Evolutionary conservation across 2,329 filamentous ascomycete species (phyloP).

Genomic region (Chaetomium olivaceum): DNA sequence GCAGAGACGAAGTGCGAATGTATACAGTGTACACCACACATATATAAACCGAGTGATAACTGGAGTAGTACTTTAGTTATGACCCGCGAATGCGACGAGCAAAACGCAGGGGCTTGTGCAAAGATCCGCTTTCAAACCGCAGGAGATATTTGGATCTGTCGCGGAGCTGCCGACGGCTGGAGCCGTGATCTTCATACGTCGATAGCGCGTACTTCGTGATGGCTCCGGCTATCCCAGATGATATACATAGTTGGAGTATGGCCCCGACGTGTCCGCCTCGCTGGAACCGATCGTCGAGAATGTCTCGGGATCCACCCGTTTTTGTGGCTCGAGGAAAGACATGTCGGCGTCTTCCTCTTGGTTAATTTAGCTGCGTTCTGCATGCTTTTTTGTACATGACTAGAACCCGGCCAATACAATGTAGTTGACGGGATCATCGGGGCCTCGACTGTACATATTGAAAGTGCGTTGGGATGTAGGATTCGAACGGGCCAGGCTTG

Average conservation of each 20-base stretch:
- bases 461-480: background rate
- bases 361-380: background rate
- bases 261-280: background rate
- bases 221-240: background rate
- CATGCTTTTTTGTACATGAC: background rate
- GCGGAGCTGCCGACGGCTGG: background rate
- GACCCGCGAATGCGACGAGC: background rate
- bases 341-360: background rate
- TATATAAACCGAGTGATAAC: background rate
- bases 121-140: background rate
- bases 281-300: background rate
- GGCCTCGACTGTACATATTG: too few species aligned
- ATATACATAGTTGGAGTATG: background rate
- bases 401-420: background rate
- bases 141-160: background rate
- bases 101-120: background rate
- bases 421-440: background rate
- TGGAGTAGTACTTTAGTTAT: background rate
- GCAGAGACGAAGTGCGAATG: background rate
- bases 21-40: too few species aligned
- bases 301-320: background rate
- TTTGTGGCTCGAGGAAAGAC: background rate
- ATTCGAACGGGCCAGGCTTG: background rate
- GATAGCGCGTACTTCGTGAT: background rate
- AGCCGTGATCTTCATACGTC: background rate